Base-by-base conservation (phyloP, 768 basidiomycete genomes). In the Mycena rosella region DNA sequence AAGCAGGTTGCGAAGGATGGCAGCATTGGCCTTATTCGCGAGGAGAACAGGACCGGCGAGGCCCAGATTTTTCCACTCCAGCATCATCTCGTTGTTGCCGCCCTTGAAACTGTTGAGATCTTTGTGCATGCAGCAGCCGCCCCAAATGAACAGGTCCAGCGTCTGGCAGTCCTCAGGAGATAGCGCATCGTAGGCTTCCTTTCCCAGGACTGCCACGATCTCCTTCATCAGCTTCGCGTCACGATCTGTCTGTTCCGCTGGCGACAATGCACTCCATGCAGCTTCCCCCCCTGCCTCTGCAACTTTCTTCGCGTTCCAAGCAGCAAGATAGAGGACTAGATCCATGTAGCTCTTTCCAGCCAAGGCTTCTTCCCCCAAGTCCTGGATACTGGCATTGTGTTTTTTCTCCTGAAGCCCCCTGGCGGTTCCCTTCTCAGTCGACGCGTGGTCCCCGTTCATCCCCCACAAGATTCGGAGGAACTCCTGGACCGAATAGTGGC, bases 51-150 rank as follows among this genome's bases (percentile, higher is more conserved):
- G 80, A 9, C 60, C 64, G 8, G 61, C 7, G 6, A 74, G 20
- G 10, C 67, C 72, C 15, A 60, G 44, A 24, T 63, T 59, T 38
- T 44, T 47, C 78, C 79, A 82, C n/a, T 58, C 78, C 22, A 34
- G 62, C 60, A 66, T 56, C 77, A 82, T 79, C 40, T 64, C 70
- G 14, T 30, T 27, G 47, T 73, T 72, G 0, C 80, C 80, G 10
- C 73, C 78, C 52, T 79, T 78, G 49, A 80, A 69, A 13, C 71
- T 68, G 58, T 82, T 83, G 45, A 73, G 70, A 27, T 81, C 80
- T 66, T 82, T 82, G 70, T 83, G 81, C 78, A 80, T 80, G 49
- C 77, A 78, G 67, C 82, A 83, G 1, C 80, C 80, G 26, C 68
- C 78, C 75, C 76, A 79, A 9, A 83, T 63, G 64, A 82, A 82